Evolutionary conservation across 805 yeast species (phyloP).

Genomic region (Saturnispora hagleri): DNA sequence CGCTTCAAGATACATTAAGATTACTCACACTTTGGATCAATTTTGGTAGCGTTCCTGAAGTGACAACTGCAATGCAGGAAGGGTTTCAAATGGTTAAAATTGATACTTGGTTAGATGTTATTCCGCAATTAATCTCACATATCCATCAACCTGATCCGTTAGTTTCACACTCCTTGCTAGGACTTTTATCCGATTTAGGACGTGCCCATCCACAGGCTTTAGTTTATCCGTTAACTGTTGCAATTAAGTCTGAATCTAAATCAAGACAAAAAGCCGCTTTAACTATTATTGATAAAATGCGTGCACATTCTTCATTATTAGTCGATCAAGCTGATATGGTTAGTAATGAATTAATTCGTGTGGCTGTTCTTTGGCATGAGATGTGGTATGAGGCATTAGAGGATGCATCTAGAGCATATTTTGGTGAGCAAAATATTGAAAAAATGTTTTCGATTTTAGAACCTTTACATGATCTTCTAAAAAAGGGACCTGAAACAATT

Average conservation of each 20-base stretch:
- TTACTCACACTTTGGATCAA: conserved; percentile 90
- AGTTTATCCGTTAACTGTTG: conserved; percentile 91
- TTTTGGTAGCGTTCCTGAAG: conserved; percentile 89
- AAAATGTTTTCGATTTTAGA: conserved; percentile 88
- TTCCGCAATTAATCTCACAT: conserved; percentile 92
- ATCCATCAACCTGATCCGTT: conserved; percentile 89
- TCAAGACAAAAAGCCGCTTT: conserved; percentile 87
- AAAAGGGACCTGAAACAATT: conserved; percentile 83
- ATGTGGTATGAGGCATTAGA: conserved; percentile 97
- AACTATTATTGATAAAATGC: conserved; percentile 85
- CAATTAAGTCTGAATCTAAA: conserved; percentile 86
- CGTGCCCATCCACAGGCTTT: conserved; percentile 96
- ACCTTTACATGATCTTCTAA: conserved; percentile 78
- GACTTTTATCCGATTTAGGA: conserved; percentile 78
- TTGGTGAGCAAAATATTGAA: conserved; percentile 90
- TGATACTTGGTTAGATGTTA: conserved; percentile 91
- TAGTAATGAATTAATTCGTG: conserved; percentile 87
- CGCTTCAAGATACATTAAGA: conserved; percentile 87
- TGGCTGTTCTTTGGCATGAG: conserved; percentile 95
- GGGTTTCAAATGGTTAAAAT: conserved; percentile 84
- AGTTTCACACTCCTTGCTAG: conserved; percentile 72
- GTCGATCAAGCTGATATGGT: conserved; percentile 92
- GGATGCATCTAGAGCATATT: conserved; percentile 88
- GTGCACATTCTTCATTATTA: conserved; percentile 71
- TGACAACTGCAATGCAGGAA: conserved; percentile 81